A percentile compares a stretch with the other conserved stretches of the same genome.
These are phyloP conservation scores for Candida cerambycidarum DNA, from an alignment of 805 yeast genomes.

Conservation along the genomic window DNA sequence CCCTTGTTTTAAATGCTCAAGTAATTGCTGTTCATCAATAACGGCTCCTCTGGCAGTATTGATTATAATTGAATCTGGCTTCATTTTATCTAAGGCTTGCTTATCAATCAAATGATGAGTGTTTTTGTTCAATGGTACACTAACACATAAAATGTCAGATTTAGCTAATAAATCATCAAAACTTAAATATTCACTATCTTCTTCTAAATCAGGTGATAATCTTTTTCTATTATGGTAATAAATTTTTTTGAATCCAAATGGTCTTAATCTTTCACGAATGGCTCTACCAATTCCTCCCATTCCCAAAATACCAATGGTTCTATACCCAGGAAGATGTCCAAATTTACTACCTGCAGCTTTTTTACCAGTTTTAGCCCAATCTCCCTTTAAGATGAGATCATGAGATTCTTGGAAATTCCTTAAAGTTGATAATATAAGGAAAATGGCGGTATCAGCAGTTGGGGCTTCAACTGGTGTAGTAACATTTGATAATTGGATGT, in stretches of 20 bases:
- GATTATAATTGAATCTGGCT: constrained; percentile 72
- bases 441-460: constrained; percentile 72
- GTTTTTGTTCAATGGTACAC: constrained; percentile 70
- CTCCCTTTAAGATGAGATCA: constrained; percentile 51
- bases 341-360: constrained; percentile 52
- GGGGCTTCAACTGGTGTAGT: constrained; percentile 68
- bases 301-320: constrained; percentile 77
- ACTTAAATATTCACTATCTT: constrained; percentile 66
- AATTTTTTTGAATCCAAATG: constrained; percentile 73
- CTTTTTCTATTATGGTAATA: constrained; percentile 69
- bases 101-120: constrained; percentile 71
- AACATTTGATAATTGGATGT: constrained; percentile 66
- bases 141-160: constrained; percentile 71
- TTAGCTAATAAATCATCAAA: constrained; percentile 64
- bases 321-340: constrained; percentile 76
- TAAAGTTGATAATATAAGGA: constrained; percentile 58
- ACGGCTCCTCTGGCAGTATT: constrained; percentile 92
- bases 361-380: constrained; percentile 50
- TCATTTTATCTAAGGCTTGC: constrained; percentile 64
- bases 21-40: constrained; percentile 62
- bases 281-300: constrained; percentile 91
- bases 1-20: constrained; percentile 57
- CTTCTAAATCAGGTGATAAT: constrained; percentile 61
- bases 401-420: constrained; percentile 68
- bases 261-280: constrained; percentile 65